Base-by-base conservation (phyloP, 352 stramenopile genomes). In the Phytophthora tubulina region DNA sequence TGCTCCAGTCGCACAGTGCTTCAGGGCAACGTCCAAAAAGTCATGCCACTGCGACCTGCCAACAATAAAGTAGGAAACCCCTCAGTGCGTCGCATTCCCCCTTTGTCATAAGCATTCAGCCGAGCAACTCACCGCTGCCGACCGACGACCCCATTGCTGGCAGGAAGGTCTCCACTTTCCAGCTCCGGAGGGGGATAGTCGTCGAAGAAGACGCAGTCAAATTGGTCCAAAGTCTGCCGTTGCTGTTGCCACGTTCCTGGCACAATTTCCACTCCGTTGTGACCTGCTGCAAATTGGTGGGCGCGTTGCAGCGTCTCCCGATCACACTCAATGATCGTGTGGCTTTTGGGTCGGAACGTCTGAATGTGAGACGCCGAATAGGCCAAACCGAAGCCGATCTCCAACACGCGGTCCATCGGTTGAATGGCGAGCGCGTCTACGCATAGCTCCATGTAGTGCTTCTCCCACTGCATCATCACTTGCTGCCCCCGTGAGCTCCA, bases 381-480 rank as follows among this genome's bases (percentile, higher is more conserved):
- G 15, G 84, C 91, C 39, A 95, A 75, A 0, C 90, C 91, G 58
- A 96, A 97, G 67, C 91, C 91, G 62, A 97, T 95, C 71, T 97
- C 89, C 33, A 97, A 79, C 63, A 97, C 90, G 27, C 79, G 63
- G 60, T 85, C 84, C 10, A 45, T 70, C 15, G 46, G 49, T 27
- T 53, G 56, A 56, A 96, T 85, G 38, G 32, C 33, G 45, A 97
- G 69, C 15, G 82, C 85, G 13, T 91, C 83, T 42, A 91, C 90
- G 17, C 88, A 93, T 42, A 52, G 36, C 50, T 88, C 72, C 91
- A 97, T 96, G 79, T 96, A 97, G 21, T 79, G 33, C 50, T 72
- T 75, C 67, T 97, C 91, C 91, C 91, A 97, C 55, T 86, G 78
- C 91, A 97, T 97, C 89, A 97, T 97, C 15, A 97, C 89, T 72